Evolutionary conservation across 2,329 filamentous ascomycete species (phyloP), one percentile per base, ranked within the genome.

Genomic region (Hymenoscyphus occultus): DNA sequence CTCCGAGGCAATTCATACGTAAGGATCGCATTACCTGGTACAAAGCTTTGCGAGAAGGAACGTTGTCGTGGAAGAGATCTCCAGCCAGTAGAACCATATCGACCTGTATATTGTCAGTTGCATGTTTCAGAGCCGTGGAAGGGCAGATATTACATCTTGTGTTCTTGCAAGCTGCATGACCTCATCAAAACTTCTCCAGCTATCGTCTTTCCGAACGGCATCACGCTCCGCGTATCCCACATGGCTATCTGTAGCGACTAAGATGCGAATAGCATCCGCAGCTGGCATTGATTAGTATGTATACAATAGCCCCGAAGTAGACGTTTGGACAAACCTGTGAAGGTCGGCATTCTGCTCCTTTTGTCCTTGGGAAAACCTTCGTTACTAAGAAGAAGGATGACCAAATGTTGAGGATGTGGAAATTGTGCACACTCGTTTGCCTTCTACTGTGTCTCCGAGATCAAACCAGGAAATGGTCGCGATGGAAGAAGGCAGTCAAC

Each of bases 1-100:
- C 92, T 42, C 96, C 95, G 5, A 96, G 86, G 74, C 95, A 98
- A 75, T 97, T 97, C 82, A 93, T 90, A 62, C 95, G 89, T 39
- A 99, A 83, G 1, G 92, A 95, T 39, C 92, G 89, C 92, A 98
- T 98, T 67, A 99, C 95, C 76, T 99, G 92, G 76, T 95, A 98
- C 85, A 99, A 91, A 35, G 93, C 89, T 75, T 97, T 97, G 66
- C 95, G 87, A 6, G 93, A 97, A 2, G 95, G 96, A 73, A 97
- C 97, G 77, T 99, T 99, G 72, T 99, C 94, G 76, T 99, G 96
- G 75, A 99, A 99, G 0, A 99, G 84, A 76, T 99, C 95, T 58
- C 95, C 95, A 2, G 90, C 94, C 4, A 99, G 87, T 1, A 99
- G 83, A 0, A 99, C 91, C 95, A 99, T 98, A 78, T 99, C 95